Percentiles rank a stretch among this genome's conserved stretches.
Conservation (phyloP, 495 filamentous ascomycete species). For the Trichoderma reesei region DNA sequence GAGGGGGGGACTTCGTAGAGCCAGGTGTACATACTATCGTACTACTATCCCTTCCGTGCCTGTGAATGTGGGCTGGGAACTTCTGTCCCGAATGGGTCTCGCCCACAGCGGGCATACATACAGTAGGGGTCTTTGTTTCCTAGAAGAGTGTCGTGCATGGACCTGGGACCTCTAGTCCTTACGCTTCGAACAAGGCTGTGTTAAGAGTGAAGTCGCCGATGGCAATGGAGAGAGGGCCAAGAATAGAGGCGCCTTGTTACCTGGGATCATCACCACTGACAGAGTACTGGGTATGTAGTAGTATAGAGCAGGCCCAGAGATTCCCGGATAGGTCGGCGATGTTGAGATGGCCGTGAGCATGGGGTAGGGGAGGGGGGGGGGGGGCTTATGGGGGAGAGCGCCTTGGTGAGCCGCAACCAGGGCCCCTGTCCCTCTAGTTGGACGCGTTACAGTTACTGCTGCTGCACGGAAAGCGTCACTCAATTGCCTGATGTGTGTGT, state of each 20-base stretch:
- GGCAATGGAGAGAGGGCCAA: background rate
- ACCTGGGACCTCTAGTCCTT: background rate
- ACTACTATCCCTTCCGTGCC: too few species aligned
- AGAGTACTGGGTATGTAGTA: too few species aligned
- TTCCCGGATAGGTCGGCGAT: constrained; percentile 7
- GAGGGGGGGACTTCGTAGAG: background rate
- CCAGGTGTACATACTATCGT: too few species aligned
- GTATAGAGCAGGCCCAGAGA: too few species aligned
- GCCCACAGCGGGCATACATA: background rate
- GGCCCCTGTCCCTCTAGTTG: background rate
- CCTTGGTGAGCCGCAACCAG: background rate
- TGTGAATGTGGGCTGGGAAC: background rate
- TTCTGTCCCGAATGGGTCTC: background rate
- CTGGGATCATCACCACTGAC: background rate
- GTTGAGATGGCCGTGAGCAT: background rate
- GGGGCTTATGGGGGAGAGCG: too few species aligned
- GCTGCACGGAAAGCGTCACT: constrained; percentile 2
- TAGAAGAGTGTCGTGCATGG: background rate
- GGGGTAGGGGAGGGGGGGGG: too few species aligned
- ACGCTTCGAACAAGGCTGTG: background rate
- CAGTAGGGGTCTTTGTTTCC: background rate
- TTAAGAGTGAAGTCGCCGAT: background rate
- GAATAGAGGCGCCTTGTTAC: background rate
- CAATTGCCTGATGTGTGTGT: background rate
- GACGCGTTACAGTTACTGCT: too few species aligned